Conservation (phyloP, 495 filamentous ascomycete species). For the Neurospora tetraspora region DNA sequence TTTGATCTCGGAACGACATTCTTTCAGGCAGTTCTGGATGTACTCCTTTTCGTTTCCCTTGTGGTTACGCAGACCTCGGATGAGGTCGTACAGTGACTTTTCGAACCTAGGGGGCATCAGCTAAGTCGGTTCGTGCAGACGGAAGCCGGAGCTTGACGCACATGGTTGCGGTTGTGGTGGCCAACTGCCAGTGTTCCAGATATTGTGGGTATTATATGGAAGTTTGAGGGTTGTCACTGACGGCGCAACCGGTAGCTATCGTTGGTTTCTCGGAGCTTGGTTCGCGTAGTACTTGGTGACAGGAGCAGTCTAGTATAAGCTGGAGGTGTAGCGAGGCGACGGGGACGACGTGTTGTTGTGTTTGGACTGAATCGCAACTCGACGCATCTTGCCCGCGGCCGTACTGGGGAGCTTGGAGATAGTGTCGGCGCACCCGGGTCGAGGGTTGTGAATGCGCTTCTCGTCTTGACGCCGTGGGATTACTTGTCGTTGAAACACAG, state of each 20-base stretch:
- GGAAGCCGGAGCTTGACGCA: slow-evolving; percentile 4
- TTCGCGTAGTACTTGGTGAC: too few species aligned
- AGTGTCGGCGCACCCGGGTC: neutral
- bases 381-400: neutral
- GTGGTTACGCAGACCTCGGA: slow-evolving; percentile 85
- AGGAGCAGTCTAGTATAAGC: neutral
- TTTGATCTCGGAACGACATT: slow-evolving; percentile 87
- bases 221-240: too few species aligned
- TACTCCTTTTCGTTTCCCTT: slow-evolving; percentile 91
- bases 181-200: neutral
- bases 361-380: neutral
- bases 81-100: slow-evolving; percentile 98
- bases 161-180: slow-evolving; percentile 9
- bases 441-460: neutral
- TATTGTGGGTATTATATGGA: too few species aligned
- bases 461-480: neutral
- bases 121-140: neutral
- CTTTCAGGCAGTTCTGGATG: slow-evolving; percentile 78
- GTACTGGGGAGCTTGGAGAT: neutral
- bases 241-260: neutral
- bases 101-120: slow-evolving; percentile 67
- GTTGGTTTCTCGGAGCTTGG: neutral
- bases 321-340: neutral
- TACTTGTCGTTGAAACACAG: neutral
- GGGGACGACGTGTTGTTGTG: neutral